Percentiles rank a stretch among this genome's conserved stretches.
Conservation (phyloP, 2,329 filamentous ascomycete genomes). For the Fusarium devonianum region DNA sequence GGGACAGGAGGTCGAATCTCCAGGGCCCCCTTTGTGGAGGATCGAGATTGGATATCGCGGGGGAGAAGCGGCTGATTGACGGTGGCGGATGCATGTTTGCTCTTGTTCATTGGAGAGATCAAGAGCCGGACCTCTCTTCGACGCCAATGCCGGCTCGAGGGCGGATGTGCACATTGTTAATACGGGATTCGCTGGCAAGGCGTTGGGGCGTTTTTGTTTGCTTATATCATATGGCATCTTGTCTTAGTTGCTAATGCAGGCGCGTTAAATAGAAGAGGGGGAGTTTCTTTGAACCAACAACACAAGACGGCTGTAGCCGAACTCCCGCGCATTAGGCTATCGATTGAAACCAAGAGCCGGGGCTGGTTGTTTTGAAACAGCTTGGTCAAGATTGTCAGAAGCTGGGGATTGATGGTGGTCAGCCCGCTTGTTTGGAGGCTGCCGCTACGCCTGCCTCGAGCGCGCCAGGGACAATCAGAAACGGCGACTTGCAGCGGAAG, state of each 20-base stretch:
- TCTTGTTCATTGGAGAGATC: background rate
- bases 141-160: slow-evolving; percentile 6
- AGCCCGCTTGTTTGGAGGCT: no score
- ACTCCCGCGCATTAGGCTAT: slow-evolving; percentile 7
- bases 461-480: no score
- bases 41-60: background rate
- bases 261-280: no score
- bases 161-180: background rate
- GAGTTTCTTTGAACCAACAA: background rate
- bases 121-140: background rate
- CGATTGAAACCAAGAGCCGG: background rate
- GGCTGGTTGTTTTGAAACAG: no score
- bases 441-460: no score
- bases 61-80: background rate
- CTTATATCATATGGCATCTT: slow-evolving; percentile 1
- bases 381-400: no score
- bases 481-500: no score
- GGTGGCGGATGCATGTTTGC: slow-evolving; percentile 3
- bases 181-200: slow-evolving; percentile 3
- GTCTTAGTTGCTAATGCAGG: background rate
- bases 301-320: background rate
- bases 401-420: no score
- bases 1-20: background rate
- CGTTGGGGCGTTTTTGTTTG: background rate
- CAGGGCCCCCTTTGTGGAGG: no score